Base-by-base conservation (phyloP, 768 basidiomycete genomes). In the Hydnum rufescens region DNA sequence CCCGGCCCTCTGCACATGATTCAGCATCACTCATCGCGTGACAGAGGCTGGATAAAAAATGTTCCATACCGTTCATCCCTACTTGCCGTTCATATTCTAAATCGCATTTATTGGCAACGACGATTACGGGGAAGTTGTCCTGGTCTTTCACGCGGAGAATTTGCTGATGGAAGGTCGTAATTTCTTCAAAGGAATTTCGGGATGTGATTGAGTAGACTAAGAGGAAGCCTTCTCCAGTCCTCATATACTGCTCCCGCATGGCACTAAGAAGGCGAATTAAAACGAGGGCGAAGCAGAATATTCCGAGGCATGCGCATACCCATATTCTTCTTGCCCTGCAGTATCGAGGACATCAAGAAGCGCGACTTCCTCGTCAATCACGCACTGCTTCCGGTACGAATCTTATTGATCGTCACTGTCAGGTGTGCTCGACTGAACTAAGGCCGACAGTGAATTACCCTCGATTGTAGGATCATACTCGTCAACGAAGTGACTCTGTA, bases 381-480 rank as follows among this genome's bases (percentile, higher is more conserved):
- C 64, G 53, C 66, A 65, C 57, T 71, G 70, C 57, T 70, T 72
- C 43, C 70, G 63, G 59, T 72, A 72, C 32, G 70, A 71, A 55
- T 71, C 70, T 66, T 66, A 30, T 28, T 32, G 46, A 43, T 30
- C 18, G 51, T n/a, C 39, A 54, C 25, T n/a, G 22, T 30, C 44
- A 47, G 13, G 8, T 13, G 26, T 13, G 16, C 13, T 8, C 44
- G 13, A 47, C 44, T 47, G 26, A 47, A 26, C 8, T 26, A 28
- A 47, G 13, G 26, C 13, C 26, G 36, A 39, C 22, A 39, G 48
- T 54, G 26, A 59, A 66, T 57, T 56, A 80, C 85, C 82, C 67
- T 93, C 93, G 60, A 96, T 96, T 28, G 92, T 95, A 28, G 93
- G 92, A 65, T 96, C 88, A 54, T 76, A 90, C 65, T 90, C 85